Evolutionary conservation across 257 asterid genomes (phyloP).

Genomic region (Solanum tarijense): DNA sequence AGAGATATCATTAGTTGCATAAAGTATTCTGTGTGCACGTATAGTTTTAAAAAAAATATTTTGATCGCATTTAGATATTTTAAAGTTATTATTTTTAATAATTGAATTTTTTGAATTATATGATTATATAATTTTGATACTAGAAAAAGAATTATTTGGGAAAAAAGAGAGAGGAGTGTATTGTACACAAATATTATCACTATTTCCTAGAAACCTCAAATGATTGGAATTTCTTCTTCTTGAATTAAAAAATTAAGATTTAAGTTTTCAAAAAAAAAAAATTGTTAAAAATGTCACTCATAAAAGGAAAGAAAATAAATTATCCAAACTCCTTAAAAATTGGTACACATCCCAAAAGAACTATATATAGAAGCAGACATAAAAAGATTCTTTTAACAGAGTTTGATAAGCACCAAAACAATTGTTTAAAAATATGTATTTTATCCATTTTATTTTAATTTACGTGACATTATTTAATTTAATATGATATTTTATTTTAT

Average conservation of each 20-base stretch:
- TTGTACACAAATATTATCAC: too few relatives aligned
- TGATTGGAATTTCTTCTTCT: too few relatives aligned
- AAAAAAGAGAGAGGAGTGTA: too few relatives aligned
- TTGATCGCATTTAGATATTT: too few relatives aligned
- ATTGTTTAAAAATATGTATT: too few relatives aligned
- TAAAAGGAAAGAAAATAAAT: neutral
- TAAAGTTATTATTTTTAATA: too few relatives aligned
- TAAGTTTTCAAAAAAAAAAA: too few relatives aligned
- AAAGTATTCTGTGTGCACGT: neutral
- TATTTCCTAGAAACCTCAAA: neutral
- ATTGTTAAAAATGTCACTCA: too few relatives aligned
- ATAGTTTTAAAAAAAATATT: too few relatives aligned
- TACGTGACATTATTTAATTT: rapidly evolving
- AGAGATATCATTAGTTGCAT: neutral
- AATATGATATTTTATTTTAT: too few relatives aligned
- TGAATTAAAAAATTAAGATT: too few relatives aligned
- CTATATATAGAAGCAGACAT: neutral
- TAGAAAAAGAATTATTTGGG: too few relatives aligned
- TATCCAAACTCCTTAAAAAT: neutral
- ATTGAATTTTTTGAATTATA: rapidly evolving
- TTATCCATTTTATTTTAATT: neutral
- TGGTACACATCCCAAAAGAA: neutral
- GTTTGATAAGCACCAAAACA: neutral
- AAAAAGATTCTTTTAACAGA: neutral
- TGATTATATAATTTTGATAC: neutral